Evolutionary conservation across 2,329 filamentous ascomycete species (phyloP).

Genomic region (Leptographium radiaticola): DNA sequence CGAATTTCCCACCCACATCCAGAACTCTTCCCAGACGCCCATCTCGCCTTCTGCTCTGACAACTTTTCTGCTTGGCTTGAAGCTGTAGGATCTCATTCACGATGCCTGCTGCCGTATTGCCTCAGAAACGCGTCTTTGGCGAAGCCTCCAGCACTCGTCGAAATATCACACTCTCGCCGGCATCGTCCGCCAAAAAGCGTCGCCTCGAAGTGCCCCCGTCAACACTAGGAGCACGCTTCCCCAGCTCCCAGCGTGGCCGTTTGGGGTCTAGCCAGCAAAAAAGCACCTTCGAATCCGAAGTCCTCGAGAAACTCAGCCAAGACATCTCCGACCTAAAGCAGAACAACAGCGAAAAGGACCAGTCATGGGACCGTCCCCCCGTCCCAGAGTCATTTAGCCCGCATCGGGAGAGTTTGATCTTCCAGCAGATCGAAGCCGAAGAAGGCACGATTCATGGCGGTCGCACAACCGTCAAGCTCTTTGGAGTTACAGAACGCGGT

Average conservation of each 20-base stretch:
- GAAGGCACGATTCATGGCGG: slow-evolving; percentile 74
- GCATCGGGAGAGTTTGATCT: slow-evolving; percentile 57
- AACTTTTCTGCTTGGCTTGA: background rate
- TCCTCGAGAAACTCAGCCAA: slow-evolving; percentile 90
- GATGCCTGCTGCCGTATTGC: slow-evolving; percentile 39
- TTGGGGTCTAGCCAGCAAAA: slow-evolving; percentile 67
- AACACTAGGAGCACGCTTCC: slow-evolving; percentile 42
- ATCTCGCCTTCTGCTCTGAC: background rate
- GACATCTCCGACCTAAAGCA: slow-evolving; percentile 78
- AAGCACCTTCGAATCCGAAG: slow-evolving; percentile 85
- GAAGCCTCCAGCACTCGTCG: slow-evolving; percentile 52
- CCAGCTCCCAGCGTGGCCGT: slow-evolving; percentile 50
- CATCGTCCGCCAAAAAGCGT: slow-evolving; percentile 60
- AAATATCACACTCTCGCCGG: slow-evolving; percentile 44
- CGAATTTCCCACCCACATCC: background rate
- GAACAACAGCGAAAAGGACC: slow-evolving; percentile 83
- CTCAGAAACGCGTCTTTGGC: slow-evolving; percentile 61
- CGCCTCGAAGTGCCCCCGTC: slow-evolving; percentile 56
- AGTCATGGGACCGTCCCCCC: slow-evolving; percentile 66
- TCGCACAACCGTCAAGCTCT: slow-evolving; percentile 70
- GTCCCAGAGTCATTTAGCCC: slow-evolving; percentile 37
- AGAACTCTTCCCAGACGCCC: background rate
- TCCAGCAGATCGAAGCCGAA: slow-evolving; percentile 92
- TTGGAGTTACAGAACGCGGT: slow-evolving; percentile 73
- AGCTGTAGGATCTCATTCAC: background rate